A percentile compares a stretch with the other conserved stretches of the same genome.
These are phyloP conservation scores for Sphagnum tenellum DNA, from an alignment of 225 moss, liverwort and hornwort genomes.

Conservation along the genomic window DNA sequence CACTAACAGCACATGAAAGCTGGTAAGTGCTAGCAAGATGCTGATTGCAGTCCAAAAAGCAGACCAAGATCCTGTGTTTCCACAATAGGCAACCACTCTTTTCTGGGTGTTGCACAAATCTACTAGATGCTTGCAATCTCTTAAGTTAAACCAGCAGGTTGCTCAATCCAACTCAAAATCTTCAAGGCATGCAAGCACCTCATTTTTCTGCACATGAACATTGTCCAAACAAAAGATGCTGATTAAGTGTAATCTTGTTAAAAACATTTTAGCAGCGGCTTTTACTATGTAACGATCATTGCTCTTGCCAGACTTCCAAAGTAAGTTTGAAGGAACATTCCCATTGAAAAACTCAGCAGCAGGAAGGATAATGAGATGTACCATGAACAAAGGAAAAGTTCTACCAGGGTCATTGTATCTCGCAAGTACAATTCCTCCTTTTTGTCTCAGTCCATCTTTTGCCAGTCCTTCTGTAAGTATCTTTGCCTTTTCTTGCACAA, in stretches of 20 bases:
- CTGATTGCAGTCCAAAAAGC: too few species aligned
- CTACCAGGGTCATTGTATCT: slow-evolving; percentile 92
- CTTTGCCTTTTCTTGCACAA: slow-evolving; percentile 51
- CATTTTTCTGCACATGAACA: slow-evolving; percentile 64
- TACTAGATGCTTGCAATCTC: too few species aligned
- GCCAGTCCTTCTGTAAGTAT: slow-evolving; percentile 37
- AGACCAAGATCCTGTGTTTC: too few species aligned
- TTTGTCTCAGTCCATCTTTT: slow-evolving; percentile 50
- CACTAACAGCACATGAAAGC: too few species aligned
- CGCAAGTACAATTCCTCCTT: slow-evolving; percentile 65
- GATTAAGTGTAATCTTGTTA: neutral
- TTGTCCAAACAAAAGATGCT: neutral
- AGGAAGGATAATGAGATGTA: slow-evolving; percentile 6
- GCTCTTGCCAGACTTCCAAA: neutral
- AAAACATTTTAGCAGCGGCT: neutral
- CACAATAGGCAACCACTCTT: too few species aligned
- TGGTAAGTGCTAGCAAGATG: too few species aligned
- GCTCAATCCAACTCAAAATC: slow-evolving; percentile 47
- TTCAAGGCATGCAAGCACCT: slow-evolving; percentile 82
- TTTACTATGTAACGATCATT: neutral
- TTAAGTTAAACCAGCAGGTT: too few species aligned
- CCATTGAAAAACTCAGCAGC: neutral
- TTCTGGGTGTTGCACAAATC: too few species aligned
- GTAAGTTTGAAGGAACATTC: neutral
- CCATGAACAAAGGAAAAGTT: slow-evolving; percentile 72